Conservation (phyloP, 768 basidiomycete genomes). For the Trametes cingulata region DNA sequence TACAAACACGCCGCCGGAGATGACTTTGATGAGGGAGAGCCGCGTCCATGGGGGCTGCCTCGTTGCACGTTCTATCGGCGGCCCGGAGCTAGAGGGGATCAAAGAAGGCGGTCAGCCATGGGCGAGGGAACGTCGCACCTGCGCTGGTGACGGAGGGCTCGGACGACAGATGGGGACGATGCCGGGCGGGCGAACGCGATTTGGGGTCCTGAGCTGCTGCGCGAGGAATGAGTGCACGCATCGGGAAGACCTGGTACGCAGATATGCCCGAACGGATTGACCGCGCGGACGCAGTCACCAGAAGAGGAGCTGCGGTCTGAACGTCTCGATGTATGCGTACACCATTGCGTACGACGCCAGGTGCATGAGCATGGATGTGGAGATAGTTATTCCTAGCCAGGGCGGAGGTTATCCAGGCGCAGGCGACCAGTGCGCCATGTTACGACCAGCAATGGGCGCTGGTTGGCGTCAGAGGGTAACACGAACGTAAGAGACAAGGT, state of each 20-base stretch:
- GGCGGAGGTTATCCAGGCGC: background rate
- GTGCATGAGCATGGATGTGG: background rate
- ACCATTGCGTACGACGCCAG: background rate
- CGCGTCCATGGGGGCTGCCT: conserved; percentile 4
- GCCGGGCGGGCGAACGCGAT: background rate
- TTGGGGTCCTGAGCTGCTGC: background rate
- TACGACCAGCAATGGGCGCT: background rate
- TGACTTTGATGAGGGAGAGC: background rate
- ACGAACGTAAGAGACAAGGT: background rate
- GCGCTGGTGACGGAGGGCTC: background rate
- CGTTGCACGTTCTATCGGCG: conserved; percentile 5
- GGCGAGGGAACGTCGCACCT: conserved; percentile 2
- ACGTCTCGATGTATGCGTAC: background rate
- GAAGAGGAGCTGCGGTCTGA: background rate
- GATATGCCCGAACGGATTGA: background rate
- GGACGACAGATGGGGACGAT: background rate
- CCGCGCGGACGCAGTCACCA: background rate
- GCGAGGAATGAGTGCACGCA: background rate
- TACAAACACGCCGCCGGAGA: conserved; percentile 7
- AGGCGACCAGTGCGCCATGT: background rate
- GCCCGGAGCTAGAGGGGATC: conserved; percentile 10
- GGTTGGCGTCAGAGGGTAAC: background rate
- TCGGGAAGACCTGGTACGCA: background rate
- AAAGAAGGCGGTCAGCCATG: background rate
- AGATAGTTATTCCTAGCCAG: background rate